Evolutionary conservation across 495 filamentous ascomycete genomes (phyloP), one percentile per base, ranked within the genome.

Genomic region (Astrothelium macrocarpum): DNA sequence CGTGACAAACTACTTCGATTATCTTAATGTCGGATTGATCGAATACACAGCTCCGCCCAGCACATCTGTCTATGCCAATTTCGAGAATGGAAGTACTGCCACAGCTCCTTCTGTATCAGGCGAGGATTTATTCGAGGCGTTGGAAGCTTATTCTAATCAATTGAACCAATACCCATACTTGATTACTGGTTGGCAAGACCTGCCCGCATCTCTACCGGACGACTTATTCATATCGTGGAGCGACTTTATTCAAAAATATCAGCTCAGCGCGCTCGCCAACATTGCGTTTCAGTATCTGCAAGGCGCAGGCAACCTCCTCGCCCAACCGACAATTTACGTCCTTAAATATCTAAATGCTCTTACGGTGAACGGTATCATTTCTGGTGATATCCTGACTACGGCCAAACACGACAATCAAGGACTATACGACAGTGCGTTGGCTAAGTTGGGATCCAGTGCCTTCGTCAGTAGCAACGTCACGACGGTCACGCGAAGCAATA

Each of bases 121-220:
- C 18, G 14, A 34, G 20, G 68, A 69, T 53, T 62, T 70, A 9
- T 61, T 65, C 46, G 70, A 71, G 32, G 67, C 70, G 4, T 63
- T 75, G 14, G 63, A 69, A 4, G 61, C 61, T 42, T 75, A 76
- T 58, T 72, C 65, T 1, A 60, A 64, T 1, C 68, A 77, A 29
- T 65, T 78, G 4, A 64, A 62, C 23, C 77, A 78, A 53, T 82
- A 81, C 66, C 66, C 68, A 4, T 75, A 70, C 59, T 68, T 74
- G 12, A 69, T 76, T 36, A 62, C 74, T 25, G 78, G 79, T 12
- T 71, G 72, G 20, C 49, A 56, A 29, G 65, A 76, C 34, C 74
- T 82, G 1, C 75, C 80, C 0, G 66, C 79, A 39, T 71, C 73
- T 1, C 70, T 82, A 1, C 76, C 77, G 0, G 75, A 73, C 9